These are phyloP conservation scores for Boletus rufocinnamomeus DNA, from an alignment of 768 basidiomycete genomes.

Conservation along the genomic window DNA sequence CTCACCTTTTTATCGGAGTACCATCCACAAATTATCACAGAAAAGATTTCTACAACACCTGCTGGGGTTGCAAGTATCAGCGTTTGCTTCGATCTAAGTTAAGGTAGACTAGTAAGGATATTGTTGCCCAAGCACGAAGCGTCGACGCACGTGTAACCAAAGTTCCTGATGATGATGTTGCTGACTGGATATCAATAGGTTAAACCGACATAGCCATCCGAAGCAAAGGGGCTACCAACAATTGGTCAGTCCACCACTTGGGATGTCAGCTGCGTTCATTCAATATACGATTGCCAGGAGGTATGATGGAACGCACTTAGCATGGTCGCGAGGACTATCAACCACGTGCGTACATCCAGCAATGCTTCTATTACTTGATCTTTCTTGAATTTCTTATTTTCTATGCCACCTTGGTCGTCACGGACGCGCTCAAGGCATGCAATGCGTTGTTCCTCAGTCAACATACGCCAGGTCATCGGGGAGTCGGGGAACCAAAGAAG, in stretches of 20 bases:
- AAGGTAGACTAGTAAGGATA: not conserved
- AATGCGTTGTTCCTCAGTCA: conserved; percentile 38
- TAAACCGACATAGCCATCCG: not conserved
- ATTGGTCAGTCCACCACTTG: conserved; percentile 23
- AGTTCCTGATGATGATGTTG: conserved; percentile 27
- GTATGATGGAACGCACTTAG: conserved; percentile 3
- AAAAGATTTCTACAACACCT: conserved; percentile 24
- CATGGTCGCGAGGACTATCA: conserved; percentile 31
- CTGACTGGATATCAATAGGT: conserved; percentile 10
- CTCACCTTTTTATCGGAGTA: conserved; percentile 26
- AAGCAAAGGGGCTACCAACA: conserved; percentile 12
- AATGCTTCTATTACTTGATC: not conserved
- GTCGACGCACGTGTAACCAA: conserved; percentile 22
- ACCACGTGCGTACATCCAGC: conserved; percentile 30
- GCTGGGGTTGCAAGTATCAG: conserved; percentile 23
- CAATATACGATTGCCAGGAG: not conserved
- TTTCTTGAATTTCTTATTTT: conserved; percentile 2
- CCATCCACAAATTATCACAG: conserved; percentile 24
- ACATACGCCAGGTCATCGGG: conserved; percentile 32
- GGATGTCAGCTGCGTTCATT: conserved; percentile 19
- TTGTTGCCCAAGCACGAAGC: not conserved
- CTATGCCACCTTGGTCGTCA: conserved; percentile 31
- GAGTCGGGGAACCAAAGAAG: not conserved
- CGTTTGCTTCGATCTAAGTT: conserved; percentile 3
- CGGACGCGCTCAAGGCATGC: conserved; percentile 43